A percentile compares a stretch with the other conserved stretches of the same genome.
Evolutionary conservation across 139 green algal genomes (phyloP).

Genomic region (Bryopsis sp.): DNA sequence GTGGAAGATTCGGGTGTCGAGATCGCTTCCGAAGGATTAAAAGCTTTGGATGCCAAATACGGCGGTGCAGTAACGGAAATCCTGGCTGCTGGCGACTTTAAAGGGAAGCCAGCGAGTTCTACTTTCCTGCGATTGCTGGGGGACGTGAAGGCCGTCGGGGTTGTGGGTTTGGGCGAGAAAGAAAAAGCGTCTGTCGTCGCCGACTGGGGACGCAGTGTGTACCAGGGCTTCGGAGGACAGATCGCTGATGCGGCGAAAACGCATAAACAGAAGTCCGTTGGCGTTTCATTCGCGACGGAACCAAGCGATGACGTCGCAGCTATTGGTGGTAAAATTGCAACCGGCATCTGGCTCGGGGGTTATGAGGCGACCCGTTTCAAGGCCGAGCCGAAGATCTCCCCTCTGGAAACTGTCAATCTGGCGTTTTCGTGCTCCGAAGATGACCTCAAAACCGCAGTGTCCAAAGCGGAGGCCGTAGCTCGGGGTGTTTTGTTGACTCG

Average conservation of each 20-base stretch:
- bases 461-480: slow-evolving; percentile 33
- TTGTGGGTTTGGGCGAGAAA: slow-evolving; percentile 63
- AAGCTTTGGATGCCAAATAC: no score
- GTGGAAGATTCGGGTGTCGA: no score
- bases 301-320: neutral
- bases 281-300: neutral
- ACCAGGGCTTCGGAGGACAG: slow-evolving; percentile 40
- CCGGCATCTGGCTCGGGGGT: slow-evolving; percentile 54
- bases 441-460: slow-evolving; percentile 19
- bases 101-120: slow-evolving; percentile 26
- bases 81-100: neutral
- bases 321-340: neutral
- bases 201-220: slow-evolving; percentile 47
- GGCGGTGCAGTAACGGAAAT: no score
- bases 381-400: slow-evolving; percentile 44
- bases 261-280: slow-evolving; percentile 30
- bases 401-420: slow-evolving; percentile 48
- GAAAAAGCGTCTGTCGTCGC: slow-evolving; percentile 27
- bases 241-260: slow-evolving; percentile 47
- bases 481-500: slow-evolving; percentile 40
- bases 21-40: no score
- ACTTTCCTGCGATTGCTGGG: slow-evolving; percentile 6
- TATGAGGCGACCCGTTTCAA: slow-evolving; percentile 90
- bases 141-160: slow-evolving; percentile 31
- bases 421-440: slow-evolving; percentile 4